phyloP scores from a whole-genome alignment of 441 rosid species.

The Gossypium laxum region DNA sequence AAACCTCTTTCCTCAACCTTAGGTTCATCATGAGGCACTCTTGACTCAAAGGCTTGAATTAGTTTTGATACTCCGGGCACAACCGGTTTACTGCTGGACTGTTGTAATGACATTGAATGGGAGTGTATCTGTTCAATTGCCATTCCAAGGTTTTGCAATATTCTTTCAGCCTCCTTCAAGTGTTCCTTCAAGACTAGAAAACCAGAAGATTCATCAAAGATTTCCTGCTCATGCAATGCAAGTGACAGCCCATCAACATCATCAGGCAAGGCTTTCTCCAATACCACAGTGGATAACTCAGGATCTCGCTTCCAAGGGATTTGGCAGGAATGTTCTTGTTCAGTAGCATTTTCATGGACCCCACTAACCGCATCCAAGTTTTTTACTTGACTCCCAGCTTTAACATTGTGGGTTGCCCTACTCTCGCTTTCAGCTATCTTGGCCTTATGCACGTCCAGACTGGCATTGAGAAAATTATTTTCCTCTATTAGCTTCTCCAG shows the following conservation, averaged over 20 bases:
- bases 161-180: conserved; percentile 47
- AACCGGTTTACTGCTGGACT: conserved; percentile 34
- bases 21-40: conserved; percentile 46
- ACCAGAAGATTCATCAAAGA: conserved; percentile 33
- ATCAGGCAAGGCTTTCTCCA: conserved; percentile 19
- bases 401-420: conserved; percentile 26
- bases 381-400: conserved; percentile 24
- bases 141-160: conserved; percentile 53
- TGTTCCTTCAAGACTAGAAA: conserved; percentile 38
- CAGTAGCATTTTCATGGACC: conserved; percentile 22
- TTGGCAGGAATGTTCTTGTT: conserved; percentile 23
- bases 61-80: conserved; percentile 62
- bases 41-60: conserved; percentile 83
- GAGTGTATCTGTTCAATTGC: conserved; percentile 46
- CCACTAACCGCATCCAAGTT: conserved; percentile 19
- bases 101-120: conserved; percentile 25
- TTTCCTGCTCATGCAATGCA: conserved; percentile 26
- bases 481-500: conserved; percentile 53
- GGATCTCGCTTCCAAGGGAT: conserved; percentile 20
- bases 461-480: conserved; percentile 38
- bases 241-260: conserved; percentile 11
- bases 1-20: conserved; percentile 38
- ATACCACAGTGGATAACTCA: conserved; percentile 16
- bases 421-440: conserved; percentile 31
- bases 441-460: conserved; percentile 34